Evolutionary conservation across 345 rosid species (phyloP).

Genomic region (Aethionema arabicum): DNA sequence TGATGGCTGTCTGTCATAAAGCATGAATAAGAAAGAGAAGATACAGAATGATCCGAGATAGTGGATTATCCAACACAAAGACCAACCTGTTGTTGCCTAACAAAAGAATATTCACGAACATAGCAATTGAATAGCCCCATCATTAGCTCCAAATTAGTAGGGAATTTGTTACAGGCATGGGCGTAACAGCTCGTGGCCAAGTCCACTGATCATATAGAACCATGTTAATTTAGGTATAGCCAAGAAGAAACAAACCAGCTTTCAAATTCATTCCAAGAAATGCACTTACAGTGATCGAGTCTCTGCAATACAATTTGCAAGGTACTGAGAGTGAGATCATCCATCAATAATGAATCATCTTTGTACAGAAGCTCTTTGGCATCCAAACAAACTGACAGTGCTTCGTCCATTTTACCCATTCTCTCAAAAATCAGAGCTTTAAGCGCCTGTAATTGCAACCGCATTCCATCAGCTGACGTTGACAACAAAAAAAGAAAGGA

Average conservation of each 20-base stretch:
- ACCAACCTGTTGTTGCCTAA: constrained; percentile 96
- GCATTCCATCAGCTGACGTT: constrained; percentile 16
- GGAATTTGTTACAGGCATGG: constrained; percentile 74
- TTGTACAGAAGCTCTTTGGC: constrained; percentile 75
- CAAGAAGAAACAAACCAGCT: neutral
- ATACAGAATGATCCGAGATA: constrained; percentile 1
- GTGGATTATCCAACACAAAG: neutral
- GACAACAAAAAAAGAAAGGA: neutral
- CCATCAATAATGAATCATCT: constrained; percentile 74
- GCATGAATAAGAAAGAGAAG: constrained; percentile 24
- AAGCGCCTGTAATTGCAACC: constrained; percentile 56
- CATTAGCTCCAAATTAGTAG: constrained; percentile 82
- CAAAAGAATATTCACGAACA: constrained; percentile 90
- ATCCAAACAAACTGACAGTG: constrained; percentile 59
- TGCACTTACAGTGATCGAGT: constrained; percentile 82
- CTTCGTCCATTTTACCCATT: constrained; percentile 83
- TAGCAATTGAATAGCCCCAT: constrained; percentile 98
- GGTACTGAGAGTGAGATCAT: constrained; percentile 97
- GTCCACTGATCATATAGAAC: constrained; percentile 57
- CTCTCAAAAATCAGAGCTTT: constrained; percentile 84
- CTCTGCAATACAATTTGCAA: constrained; percentile 90
- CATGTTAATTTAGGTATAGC: constrained; percentile 7
- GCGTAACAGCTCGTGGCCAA: constrained; percentile 93
- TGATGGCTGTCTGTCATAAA: constrained; percentile 83
- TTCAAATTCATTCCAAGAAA: neutral